phyloP scores from a whole-genome alignment of 2,329 filamentous ascomycete species.

The Rhynchosporium secalis region DNA sequence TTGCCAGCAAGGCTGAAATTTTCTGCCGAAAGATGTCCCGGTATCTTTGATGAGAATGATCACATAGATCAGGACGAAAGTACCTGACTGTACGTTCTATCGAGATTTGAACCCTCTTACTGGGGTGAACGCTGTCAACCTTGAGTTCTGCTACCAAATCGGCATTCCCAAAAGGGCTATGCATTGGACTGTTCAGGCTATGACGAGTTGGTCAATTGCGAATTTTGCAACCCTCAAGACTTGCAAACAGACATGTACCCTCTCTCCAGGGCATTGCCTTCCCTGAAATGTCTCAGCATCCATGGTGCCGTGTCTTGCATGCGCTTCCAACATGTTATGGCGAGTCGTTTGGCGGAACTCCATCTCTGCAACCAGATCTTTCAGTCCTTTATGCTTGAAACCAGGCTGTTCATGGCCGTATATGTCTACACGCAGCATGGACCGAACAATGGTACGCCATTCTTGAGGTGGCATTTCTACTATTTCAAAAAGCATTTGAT shows the following conservation, averaged over 20 bases:
- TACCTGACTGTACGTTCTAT: no score
- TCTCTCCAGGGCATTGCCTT: slow-evolving; percentile 41
- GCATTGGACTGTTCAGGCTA: slow-evolving; percentile 44
- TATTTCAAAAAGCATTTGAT: slow-evolving; percentile 42
- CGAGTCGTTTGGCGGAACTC: slow-evolving; percentile 51
- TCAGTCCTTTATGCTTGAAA: slow-evolving; percentile 50
- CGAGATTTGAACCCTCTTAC: no score
- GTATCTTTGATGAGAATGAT: no score
- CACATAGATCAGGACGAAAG: no score
- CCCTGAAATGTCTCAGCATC: slow-evolving; percentile 29
- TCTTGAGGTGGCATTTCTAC: slow-evolving; percentile 51
- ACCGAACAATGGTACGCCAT: slow-evolving; percentile 56
- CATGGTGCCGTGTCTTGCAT: slow-evolving; percentile 38
- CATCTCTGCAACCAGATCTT: slow-evolving; percentile 54
- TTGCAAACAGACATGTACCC: slow-evolving; percentile 48
- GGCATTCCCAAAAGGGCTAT: no score
- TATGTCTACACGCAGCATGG: slow-evolving; percentile 56
- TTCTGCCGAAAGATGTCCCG: no score
- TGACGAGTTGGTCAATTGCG: slow-evolving; percentile 55
- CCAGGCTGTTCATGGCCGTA: slow-evolving; percentile 48
- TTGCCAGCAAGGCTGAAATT: no score
- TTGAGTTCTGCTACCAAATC: no score
- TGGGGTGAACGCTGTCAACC: no score
- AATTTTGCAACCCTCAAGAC: slow-evolving; percentile 56
- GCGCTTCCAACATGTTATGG: slow-evolving; percentile 51